Base-by-base conservation (phyloP, 2,329 filamentous ascomycete genomes). In the Podosphaera xanthii region DNA sequence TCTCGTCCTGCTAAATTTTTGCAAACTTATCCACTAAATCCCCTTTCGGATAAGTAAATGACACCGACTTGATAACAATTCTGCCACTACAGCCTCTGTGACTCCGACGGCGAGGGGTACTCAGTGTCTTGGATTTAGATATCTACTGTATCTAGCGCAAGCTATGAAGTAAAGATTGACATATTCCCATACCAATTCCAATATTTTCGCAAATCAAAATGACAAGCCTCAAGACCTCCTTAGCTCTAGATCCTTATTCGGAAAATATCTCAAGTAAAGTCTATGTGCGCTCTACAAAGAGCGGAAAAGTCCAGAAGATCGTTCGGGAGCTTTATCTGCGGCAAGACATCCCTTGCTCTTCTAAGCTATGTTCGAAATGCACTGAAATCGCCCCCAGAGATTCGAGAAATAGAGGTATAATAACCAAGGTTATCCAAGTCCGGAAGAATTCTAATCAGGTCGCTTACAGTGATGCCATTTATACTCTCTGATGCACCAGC, bases 261-360 rank as follows among this genome's bases (percentile, higher is more conserved):
- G 76, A 83, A 54, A 94, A 86, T 69, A 84, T 97, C 64, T 91
- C 89, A 38, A 96, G 86, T 79, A 98, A 97, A 74, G 82, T 94
- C 67, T 98, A 94, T 69, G 87, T 98, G 63, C 81, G 92, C 61
- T 96, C 92, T 34, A 94, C 91, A 55, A 90, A 87, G 72, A 92
- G 83, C 71, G 92, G 92, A 72, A 96, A 96, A 75, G 91, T 97
- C 61, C 92, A 97, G 72, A 98, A 98, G 77, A 94, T 98, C 68
- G 92, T 98, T 64, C 83, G 90, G 67, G 92, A 98, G 75, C 79
- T 97, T 63, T 98, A 98, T 72, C 77, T 98, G 62, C 82, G 92
- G 71, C 87, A 91, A 73, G 92, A 98, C 71, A 97, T 98, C 68
- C 91, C 92, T 57, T 98, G 92, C 74, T 96, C 91, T 40, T 97